Evolutionary conservation across 2,329 filamentous ascomycete genomes (phyloP).

Genomic region (Zymoseptoria passerinii): DNA sequence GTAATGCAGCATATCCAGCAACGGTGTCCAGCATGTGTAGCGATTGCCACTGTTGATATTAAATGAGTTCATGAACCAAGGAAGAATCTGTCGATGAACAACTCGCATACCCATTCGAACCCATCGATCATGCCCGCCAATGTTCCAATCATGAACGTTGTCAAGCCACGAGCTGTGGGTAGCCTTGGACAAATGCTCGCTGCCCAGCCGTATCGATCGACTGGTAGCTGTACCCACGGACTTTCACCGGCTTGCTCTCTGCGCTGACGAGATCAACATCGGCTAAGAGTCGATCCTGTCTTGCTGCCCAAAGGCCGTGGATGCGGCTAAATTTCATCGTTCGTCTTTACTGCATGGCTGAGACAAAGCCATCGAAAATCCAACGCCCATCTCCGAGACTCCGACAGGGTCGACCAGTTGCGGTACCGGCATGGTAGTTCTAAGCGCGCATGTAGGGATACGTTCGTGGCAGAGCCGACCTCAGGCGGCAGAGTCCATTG

Average conservation of each 20-base stretch:
- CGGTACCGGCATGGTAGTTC: no score
- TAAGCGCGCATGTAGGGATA: no score
- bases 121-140: not conserved
- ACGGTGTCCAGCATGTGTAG: not conserved
- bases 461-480: no score
- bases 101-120: not conserved
- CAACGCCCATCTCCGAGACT: not conserved
- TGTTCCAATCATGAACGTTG: no score
- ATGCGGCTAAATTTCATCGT: not conserved
- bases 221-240: not conserved
- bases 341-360: not conserved
- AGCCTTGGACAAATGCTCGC: no score
- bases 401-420: no score
- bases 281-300: not conserved
- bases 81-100: not conserved
- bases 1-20: not conserved
- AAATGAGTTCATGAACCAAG: not conserved
- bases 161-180: no score
- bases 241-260: not conserved
- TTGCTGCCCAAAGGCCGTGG: not conserved
- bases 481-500: no score
- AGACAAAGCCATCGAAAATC: not conserved
- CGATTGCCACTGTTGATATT: not conserved
- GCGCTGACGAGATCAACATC: not conserved
- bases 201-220: not conserved